Base-by-base conservation (phyloP, 148 eudicot species). In the Camellia lanceoleosa region DNA sequence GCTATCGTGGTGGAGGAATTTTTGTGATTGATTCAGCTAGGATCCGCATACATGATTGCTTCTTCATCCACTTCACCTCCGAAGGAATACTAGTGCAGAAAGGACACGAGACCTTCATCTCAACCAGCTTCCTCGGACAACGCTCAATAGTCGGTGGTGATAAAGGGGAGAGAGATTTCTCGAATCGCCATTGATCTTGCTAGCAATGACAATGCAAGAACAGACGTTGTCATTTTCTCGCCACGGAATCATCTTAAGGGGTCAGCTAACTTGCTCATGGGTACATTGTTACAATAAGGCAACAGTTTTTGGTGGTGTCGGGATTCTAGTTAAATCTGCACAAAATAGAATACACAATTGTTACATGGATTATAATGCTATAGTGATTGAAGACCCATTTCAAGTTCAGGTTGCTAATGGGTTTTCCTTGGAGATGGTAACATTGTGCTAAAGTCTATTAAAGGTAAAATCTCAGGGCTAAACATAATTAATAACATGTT, bases 221-320 rank as follows among this genome's bases (percentile, higher is more conserved):
- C 86, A 0, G 87, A 87, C 23, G 82, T 88, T 2, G 90, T 78
- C 0, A 88, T 88, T 9, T 88, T 88, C 78, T 85, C 90, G 82
- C 83, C 9, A 80, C 54, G 0, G 88, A 3, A 79, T 88, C 4
- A 51, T 80, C 0, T 10, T 88, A 4, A 73, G 88, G 59, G 86
- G 88, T 3, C 68, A 68, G 90, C 90, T 59, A 88, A 86, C 42
- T 82, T 84, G 6, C 16, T 85, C 74, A 85, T 85, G 90, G 46
- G 90, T 84, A 13, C 90, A 88, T 73, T 88, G 88, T 67, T 88
- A 88, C 69, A 86, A 86, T 75, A 88, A 88, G 68, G 90, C 90
- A 2, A 80, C 88, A 2, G 74, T 0, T 62, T 88, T 85, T 60
- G 88, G 90, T 3, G 90, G 90, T 2, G 80, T 86, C 1, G 88